Evolutionary conservation across 768 basidiomycete genomes (phyloP).

Genomic region (Psilocybe cubensis): DNA sequence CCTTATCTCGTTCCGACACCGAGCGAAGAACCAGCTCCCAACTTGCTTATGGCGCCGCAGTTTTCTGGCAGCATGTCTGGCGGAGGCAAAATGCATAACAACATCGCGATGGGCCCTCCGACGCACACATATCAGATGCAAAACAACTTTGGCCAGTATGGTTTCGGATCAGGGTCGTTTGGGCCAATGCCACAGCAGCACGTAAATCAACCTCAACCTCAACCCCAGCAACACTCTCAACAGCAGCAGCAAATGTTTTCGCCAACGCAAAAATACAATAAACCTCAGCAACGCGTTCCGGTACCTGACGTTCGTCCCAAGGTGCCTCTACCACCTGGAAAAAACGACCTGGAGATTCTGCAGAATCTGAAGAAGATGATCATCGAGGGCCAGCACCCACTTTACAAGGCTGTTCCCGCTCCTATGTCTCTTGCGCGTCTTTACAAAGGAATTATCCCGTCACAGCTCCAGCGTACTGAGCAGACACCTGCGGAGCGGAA

Average conservation of each 20-base stretch:
- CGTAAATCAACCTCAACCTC: slow-evolving; percentile 26
- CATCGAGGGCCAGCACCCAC: slow-evolving; percentile 72
- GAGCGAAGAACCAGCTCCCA: slow-evolving; percentile 54
- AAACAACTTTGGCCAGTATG: slow-evolving; percentile 40
- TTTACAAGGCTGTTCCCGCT: slow-evolving; percentile 67
- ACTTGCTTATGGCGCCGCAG: slow-evolving; percentile 38
- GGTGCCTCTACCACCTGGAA: slow-evolving; percentile 48
- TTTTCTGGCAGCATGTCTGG: slow-evolving; percentile 23
- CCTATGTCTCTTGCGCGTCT: slow-evolving; percentile 66
- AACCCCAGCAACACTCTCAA: slow-evolving; percentile 18
- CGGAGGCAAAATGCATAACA: slow-evolving; percentile 25
- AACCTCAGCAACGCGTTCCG: slow-evolving; percentile 20
- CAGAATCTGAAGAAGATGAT: slow-evolving; percentile 77
- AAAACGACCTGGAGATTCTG: slow-evolving; percentile 72
- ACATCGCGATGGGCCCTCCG: slow-evolving; percentile 25
- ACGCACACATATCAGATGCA: slow-evolving; percentile 35
- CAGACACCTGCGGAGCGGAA: slow-evolving; percentile 3
- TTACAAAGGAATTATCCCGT: slow-evolving; percentile 56
- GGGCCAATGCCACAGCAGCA: slow-evolving; percentile 32
- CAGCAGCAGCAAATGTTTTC: slow-evolving; percentile 10
- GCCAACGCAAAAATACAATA: slow-evolving; percentile 15
- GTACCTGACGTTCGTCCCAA: slow-evolving; percentile 17
- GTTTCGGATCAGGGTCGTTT: slow-evolving; percentile 33
- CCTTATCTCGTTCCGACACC: slow-evolving; percentile 54
- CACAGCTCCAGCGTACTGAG: slow-evolving; percentile 9